Conservation (phyloP, 148 eudicot species). For the Polygonum maritimum region DNA sequence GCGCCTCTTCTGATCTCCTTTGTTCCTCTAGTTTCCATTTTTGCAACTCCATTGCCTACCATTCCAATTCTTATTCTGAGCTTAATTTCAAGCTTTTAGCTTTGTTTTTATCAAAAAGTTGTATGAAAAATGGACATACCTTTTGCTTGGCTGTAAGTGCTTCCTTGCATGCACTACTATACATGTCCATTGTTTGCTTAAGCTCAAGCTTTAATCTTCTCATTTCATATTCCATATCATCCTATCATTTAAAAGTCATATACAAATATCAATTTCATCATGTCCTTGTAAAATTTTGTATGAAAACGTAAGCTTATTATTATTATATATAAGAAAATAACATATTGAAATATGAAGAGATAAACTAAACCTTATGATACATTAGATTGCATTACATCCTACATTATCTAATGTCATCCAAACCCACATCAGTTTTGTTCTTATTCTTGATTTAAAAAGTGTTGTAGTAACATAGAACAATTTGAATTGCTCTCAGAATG, state of each 20-base stretch:
- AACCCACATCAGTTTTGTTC: no score
- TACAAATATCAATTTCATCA: not conserved
- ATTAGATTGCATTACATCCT: no score
- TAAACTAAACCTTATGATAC: no score
- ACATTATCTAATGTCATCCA: no score
- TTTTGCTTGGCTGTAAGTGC: slow-evolving; percentile 65
- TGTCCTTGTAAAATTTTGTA: not conserved
- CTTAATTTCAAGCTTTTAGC: not conserved
- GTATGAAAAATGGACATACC: slow-evolving; percentile 16
- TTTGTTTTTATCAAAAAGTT: not conserved
- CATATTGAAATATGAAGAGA: no score
- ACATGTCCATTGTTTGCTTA: slow-evolving; percentile 78
- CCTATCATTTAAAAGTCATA: slow-evolving; percentile 24
- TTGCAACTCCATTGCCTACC: slow-evolving; percentile 65
- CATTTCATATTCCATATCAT: slow-evolving; percentile 80
- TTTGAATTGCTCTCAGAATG: not conserved
- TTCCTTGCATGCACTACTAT: slow-evolving; percentile 73
- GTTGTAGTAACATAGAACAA: not conserved
- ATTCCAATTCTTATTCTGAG: not conserved
- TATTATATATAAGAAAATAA: no score
- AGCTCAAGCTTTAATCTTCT: slow-evolving; percentile 57
- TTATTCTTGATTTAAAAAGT: no score
- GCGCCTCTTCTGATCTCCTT: slow-evolving; percentile 35
- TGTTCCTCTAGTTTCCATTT: slow-evolving; percentile 51
- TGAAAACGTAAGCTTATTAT: no score